Evolutionary conservation across 1,284 basidiomycete genomes (phyloP), one percentile per base, ranked within the genome.

Genomic region (Thecaphora frezii): DNA sequence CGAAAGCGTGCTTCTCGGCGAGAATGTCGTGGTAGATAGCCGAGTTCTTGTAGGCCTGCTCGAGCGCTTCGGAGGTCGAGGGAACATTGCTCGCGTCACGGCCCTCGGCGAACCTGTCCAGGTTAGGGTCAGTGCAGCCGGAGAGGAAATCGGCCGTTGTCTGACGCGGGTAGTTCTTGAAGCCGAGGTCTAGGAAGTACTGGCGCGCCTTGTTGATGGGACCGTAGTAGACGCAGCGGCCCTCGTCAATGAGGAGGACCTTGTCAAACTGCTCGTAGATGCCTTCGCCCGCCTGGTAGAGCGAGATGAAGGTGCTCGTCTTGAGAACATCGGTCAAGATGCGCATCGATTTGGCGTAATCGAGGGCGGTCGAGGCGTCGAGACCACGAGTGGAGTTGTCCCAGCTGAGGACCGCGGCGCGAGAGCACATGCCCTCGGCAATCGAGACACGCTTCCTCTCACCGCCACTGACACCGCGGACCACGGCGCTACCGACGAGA

Each of bases 201-300:
- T 82, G 81, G 47, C 89, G 87, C 16, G 91, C 91, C 51, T 87
- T 84, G 81, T 79, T 79, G 1, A 86, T 84, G 8, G 86, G 85
- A 5, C 91, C 91, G 75, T 86, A 91, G 83, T 86, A 93, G 38
- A 90, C 89, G 75, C 90, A 87, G 22, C 58, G 87, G 12, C 91
- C 91, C 77, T 90, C 82, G 79, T 91, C 86, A 48, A 94, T 82
- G 22, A 94, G 85, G 60, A 73, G 62, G 24, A 69, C 46, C 46
- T 62, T 62, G 60, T 69, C 67, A 36, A 66, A 69, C 23, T 63
- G 64, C 43, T 86, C 80, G 74, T 82, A 83, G 3, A 83, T 82
- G 16, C 81, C 76, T 89, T 90, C 69, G 86, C 87, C 21, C 2
- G 82, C 80, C 72, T 85, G 84, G 77, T 85, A 86, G 44, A 85